Conservation (phyloP, 768 basidiomycete genomes). For the Phanerodontia chrysosporium region DNA sequence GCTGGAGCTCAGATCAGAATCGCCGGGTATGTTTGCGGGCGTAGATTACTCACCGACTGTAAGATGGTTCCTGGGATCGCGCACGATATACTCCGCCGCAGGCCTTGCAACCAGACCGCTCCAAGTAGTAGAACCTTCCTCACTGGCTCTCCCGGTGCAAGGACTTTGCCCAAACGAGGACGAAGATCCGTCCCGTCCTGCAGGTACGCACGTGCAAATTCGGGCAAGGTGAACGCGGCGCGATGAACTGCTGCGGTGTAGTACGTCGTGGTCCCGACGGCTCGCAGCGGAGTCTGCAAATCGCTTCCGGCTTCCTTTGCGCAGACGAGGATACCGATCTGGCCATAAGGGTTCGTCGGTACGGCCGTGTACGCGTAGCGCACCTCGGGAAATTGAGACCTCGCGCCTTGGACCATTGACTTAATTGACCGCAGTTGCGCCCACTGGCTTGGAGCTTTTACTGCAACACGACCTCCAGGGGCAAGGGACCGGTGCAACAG, state of each 20-base stretch:
- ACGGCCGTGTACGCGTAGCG: conserved; percentile 96
- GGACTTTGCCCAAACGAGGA: conserved; percentile 70
- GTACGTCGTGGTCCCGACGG: conserved; percentile 70
- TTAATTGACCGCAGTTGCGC: conserved; percentile 85
- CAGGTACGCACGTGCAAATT: conserved; percentile 75
- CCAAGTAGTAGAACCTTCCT: conserved; percentile 87
- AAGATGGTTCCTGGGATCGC: conserved; percentile 74
- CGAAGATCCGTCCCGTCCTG: conserved; percentile 66
- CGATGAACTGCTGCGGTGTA: conserved; percentile 81
- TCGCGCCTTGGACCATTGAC: conserved; percentile 64
- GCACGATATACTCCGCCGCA: conserved; percentile 89
- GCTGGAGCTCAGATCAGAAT: conserved; percentile 39
- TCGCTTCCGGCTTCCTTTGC: conserved; percentile 71
- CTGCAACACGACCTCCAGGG: conserved; percentile 89
- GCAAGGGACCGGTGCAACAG: conserved; percentile 86
- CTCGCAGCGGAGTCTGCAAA: conserved; percentile 70
- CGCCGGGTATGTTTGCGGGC: background rate
- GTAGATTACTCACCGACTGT: conserved; percentile 75
- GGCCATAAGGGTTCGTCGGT: conserved; percentile 96
- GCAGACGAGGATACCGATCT: conserved; percentile 92
- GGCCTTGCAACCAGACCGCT: conserved; percentile 94
- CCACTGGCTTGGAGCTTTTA: conserved; percentile 96
- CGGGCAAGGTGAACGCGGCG: conserved; percentile 83
- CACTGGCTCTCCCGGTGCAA: conserved; percentile 41
- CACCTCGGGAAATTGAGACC: conserved; percentile 69